These are phyloP conservation scores for Mycena chlorophos DNA, from an alignment of 768 basidiomycete species.

Conservation along the genomic window DNA sequence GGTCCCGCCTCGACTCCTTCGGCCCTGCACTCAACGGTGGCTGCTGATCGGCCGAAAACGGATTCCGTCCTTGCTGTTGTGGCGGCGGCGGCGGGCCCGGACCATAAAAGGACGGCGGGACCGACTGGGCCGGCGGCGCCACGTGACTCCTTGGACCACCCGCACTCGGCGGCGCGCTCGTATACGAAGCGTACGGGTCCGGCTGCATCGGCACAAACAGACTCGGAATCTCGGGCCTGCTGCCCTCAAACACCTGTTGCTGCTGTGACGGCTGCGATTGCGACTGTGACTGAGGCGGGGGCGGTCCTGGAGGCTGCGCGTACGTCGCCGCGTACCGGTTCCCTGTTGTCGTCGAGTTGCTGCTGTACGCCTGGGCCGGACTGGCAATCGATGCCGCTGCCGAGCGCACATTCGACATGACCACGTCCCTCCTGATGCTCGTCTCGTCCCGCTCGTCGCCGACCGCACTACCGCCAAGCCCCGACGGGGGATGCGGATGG, in stretches of 20 bases:
- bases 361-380: conserved; percentile 72
- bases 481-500: conserved; percentile 52
- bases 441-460: conserved; percentile 30
- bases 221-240: conserved; percentile 63
- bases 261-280: conserved; percentile 31
- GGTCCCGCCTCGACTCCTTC: conserved; percentile 65
- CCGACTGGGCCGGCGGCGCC: conserved; percentile 51
- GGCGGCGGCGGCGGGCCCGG: conserved; percentile 51
- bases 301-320: conserved; percentile 45
- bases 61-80: conserved; percentile 40
- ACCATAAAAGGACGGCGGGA: conserved; percentile 71
- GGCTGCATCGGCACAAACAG: conserved; percentile 84
- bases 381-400: conserved; percentile 62
- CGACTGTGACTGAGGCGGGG: too few species aligned
- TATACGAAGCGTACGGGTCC: conserved; percentile 69
- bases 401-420: conserved; percentile 75
- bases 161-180: conserved; percentile 34
- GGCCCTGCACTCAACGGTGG: conserved; percentile 35
- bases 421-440: conserved; percentile 60
- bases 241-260: conserved; percentile 49
- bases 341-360: conserved; percentile 50
- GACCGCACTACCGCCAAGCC: conserved; percentile 29
- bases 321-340: conserved; percentile 65
- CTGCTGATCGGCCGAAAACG: conserved; percentile 42
- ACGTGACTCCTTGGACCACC: conserved; percentile 41